A percentile compares a stretch with the other conserved stretches of the same genome.
phyloP scores from a whole-genome alignment of 1,284 basidiomycete species.

The Marasmius fiardii region DNA sequence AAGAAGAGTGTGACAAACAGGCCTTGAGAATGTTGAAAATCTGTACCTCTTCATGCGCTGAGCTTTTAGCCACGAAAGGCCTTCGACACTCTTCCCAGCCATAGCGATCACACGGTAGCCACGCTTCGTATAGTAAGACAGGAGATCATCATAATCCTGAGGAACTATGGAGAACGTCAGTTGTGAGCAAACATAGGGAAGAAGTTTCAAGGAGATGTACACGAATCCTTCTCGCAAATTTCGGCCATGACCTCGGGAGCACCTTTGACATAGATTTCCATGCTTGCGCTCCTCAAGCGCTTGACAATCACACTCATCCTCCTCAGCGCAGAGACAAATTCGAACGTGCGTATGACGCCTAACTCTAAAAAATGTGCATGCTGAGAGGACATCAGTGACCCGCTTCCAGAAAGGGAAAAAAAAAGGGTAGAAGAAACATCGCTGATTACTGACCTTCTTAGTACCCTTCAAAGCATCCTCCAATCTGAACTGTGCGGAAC shows the following conservation, averaged over 20 bases:
- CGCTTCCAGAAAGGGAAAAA: too few species aligned
- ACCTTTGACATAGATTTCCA: conserved; percentile 99
- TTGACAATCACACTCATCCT: conserved; percentile 99
- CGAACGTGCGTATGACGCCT: conserved; percentile 95
- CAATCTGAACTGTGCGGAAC: conserved; percentile 82
- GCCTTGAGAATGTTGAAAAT: background rate
- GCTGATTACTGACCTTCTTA: conserved; percentile 52
- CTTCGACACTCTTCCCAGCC: conserved; percentile 93
- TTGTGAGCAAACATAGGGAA: conserved; percentile 1
- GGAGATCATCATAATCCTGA: conserved; percentile 92
- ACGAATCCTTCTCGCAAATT: conserved; percentile 87
- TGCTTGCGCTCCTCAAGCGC: conserved; percentile 87
- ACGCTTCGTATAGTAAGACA: conserved; percentile 96
- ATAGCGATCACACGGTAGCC: conserved; percentile 99
- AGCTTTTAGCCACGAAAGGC: conserved; percentile 95
- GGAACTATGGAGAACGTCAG: conserved; percentile 60
- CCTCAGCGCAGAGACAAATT: conserved; percentile 91
- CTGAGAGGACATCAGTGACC: conserved; percentile 34
- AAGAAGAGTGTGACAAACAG: conserved; percentile 4
- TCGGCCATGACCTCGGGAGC: conserved; percentile 98
- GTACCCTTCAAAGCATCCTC: conserved; percentile 90
- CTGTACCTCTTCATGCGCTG: conserved; percentile 90
- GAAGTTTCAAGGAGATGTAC: conserved; percentile 45
- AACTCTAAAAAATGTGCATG: conserved; percentile 95
- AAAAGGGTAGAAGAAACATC: background rate